Evolutionary conservation across 441 rosid species (phyloP), one percentile per base, ranked within the genome.

Genomic region (Populus hybrid): DNA sequence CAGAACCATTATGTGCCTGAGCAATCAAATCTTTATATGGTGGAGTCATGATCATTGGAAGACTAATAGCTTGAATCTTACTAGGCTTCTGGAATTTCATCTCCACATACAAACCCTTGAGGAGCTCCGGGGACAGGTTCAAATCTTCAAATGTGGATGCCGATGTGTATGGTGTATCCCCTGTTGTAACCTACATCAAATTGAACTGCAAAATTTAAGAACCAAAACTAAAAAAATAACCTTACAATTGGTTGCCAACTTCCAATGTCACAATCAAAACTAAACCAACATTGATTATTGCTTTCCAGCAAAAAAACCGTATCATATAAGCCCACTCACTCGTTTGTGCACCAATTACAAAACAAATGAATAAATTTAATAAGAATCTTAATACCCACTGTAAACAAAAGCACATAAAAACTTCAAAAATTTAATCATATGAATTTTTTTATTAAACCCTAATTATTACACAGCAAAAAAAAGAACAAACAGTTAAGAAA

Each of bases 1-100:
- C 99, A 66, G 98, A 94, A 71, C 99, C 99, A 77, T 94, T 96
- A 78, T 91, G 98, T 1, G 99, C 99, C 83, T 96, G 99, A 21
- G 98, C 99, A 23, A 96, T 86, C 76, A 96, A 84, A 85, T 96
- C 85, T 85, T 90, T 90, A 78, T 88, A 76, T 2, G 99, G 99
- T 18, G 98, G 95, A 10, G 90, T 94, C 82, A 94, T 75, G 6
- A 96, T 96, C 99, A 96, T 96, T 0, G 99, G 99, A 76, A 96
- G 85, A 81, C 92, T 96, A 21, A 91, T 88, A 1, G 96, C 97
- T 86, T 96, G 99, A 68, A 96, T 94, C 90, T 93, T 93, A 75
- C 98, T 94, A 2, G 99, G 99, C 84, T 93, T 94, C 77, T 92
- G 86, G 65, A 94, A 96, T 35, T 91, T 92, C 99, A 96, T 96